These are phyloP conservation scores for Leishmania aethiopica DNA, from an alignment of 208 protist species.

Conservation along the genomic window DNA sequence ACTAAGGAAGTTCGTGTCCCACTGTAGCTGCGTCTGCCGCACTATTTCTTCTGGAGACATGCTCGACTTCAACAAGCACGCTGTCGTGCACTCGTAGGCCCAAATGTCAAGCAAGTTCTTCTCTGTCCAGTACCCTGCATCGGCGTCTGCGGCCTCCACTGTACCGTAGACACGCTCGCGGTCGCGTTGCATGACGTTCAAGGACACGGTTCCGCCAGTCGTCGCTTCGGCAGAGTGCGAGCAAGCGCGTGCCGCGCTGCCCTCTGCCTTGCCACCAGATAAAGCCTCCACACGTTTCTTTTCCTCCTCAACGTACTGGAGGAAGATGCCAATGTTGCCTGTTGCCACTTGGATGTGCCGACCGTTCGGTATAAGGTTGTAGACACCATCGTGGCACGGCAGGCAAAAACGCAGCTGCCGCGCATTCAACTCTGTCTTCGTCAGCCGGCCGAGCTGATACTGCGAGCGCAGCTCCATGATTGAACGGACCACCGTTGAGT, in stretches of 20 bases:
- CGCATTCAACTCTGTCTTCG: slow-evolving; percentile 27
- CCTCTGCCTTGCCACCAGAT: not conserved
- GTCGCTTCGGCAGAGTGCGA: not conserved
- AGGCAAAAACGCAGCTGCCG: slow-evolving; percentile 41
- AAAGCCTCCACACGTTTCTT: slow-evolving; percentile 20
- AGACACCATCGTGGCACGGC: slow-evolving; percentile 28
- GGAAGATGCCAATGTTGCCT: slow-evolving; percentile 46
- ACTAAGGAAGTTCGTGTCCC: slow-evolving; percentile 32
- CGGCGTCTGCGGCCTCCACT: not conserved
- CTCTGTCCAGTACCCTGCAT: slow-evolving; percentile 28
- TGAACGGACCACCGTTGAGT: slow-evolving; percentile 29
- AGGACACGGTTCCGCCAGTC: not conserved
- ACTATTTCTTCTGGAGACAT: slow-evolving; percentile 35
- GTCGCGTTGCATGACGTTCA: not conserved
- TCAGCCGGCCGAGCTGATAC: slow-evolving; percentile 23
- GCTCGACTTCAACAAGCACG: slow-evolving; percentile 21
- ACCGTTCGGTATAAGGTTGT: slow-evolving; percentile 54
- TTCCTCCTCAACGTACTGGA: slow-evolving; percentile 38
- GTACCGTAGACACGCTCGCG: not conserved
- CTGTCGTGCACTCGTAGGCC: slow-evolving; percentile 33
- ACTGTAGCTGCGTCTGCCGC: slow-evolving; percentile 33
- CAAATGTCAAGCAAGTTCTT: slow-evolving; percentile 30
- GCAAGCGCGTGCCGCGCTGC: not conserved
- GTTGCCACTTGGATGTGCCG: slow-evolving; percentile 40
- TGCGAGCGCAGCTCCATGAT: slow-evolving; percentile 25